These are phyloP conservation scores for Haberlea rhodopensis DNA, from an alignment of 257 asterid genomes.

Conservation along the genomic window DNA sequence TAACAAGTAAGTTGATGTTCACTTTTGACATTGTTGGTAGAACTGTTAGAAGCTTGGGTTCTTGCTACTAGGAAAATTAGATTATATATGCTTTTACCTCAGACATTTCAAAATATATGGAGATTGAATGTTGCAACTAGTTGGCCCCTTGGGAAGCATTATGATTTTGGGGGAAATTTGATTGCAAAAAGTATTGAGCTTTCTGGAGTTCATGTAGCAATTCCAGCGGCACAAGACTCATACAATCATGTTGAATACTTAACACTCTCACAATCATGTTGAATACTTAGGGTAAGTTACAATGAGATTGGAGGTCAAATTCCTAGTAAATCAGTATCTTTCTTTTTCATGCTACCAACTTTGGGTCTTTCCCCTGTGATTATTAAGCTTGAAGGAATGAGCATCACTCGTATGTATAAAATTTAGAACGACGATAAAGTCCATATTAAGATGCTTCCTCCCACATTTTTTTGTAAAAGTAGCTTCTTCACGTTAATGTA, in stretches of 20 bases:
- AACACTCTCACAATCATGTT: not conserved
- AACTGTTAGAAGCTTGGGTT: not conserved
- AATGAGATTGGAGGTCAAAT: not conserved
- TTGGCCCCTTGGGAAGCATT: not conserved
- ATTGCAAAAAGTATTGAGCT: not conserved
- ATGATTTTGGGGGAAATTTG: not conserved
- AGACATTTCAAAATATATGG: not conserved
- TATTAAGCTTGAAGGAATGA: not conserved
- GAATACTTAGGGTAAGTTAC: not conserved
- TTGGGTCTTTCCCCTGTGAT: not conserved
- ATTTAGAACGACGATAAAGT: not conserved
- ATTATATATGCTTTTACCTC: not conserved
- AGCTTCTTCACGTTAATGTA: not conserved
- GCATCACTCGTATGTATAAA: not conserved
- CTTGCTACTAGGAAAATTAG: not conserved
- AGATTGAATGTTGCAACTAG: slow-evolving; percentile 13
- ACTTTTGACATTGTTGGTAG: not conserved
- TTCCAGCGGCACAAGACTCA: not conserved
- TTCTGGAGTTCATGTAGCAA: not conserved
- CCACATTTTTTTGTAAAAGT: not conserved
- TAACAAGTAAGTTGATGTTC: slow-evolving; percentile 54
- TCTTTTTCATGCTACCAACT: not conserved
- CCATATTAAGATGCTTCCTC: not conserved
- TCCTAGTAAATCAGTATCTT: not conserved
- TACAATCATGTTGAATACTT: too few relatives aligned